Evolutionary conservation across 441 rosid genomes (phyloP).

Genomic region (Melastoma candidum): DNA sequence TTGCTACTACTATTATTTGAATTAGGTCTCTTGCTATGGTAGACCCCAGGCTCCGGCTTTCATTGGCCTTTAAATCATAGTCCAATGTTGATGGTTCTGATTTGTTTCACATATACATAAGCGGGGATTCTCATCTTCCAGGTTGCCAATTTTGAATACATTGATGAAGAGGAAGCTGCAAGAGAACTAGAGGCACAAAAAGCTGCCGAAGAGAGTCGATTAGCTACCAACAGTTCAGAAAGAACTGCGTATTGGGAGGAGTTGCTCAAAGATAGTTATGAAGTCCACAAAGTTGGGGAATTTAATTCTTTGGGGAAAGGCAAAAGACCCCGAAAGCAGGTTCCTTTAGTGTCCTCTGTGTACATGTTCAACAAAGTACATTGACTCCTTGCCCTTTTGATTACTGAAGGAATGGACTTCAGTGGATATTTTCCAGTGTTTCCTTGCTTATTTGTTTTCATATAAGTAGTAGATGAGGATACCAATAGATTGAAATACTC

Average conservation of each 20-base stretch:
- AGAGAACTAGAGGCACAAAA: slow-evolving; percentile 59
- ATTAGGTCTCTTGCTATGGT: background rate
- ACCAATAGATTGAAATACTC: no score
- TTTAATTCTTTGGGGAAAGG: slow-evolving; percentile 82
- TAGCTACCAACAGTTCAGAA: slow-evolving; percentile 45
- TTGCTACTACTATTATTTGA: no score
- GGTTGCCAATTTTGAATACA: slow-evolving; percentile 98
- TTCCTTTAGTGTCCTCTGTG: slow-evolving; percentile 15
- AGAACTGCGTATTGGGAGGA: slow-evolving; percentile 90
- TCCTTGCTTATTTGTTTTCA: no score
- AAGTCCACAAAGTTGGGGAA: slow-evolving; percentile 76
- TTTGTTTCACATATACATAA: background rate
- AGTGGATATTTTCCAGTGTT: background rate
- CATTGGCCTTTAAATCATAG: no score
- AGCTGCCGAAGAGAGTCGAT: slow-evolving; percentile 45
- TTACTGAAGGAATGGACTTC: slow-evolving; percentile 4
- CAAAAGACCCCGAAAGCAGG: slow-evolving; percentile 95
- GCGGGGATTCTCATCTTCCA: slow-evolving; percentile 20
- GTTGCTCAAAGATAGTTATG: slow-evolving; percentile 67
- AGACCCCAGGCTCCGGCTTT: background rate
- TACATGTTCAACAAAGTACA: background rate
- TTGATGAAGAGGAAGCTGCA: slow-evolving; percentile 74
- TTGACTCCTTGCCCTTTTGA: background rate
- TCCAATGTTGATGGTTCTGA: no score
- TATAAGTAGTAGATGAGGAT: no score